Base-by-base conservation (phyloP, 768 basidiomycete genomes). In the Leucosporidium creatinivorum region DNA sequence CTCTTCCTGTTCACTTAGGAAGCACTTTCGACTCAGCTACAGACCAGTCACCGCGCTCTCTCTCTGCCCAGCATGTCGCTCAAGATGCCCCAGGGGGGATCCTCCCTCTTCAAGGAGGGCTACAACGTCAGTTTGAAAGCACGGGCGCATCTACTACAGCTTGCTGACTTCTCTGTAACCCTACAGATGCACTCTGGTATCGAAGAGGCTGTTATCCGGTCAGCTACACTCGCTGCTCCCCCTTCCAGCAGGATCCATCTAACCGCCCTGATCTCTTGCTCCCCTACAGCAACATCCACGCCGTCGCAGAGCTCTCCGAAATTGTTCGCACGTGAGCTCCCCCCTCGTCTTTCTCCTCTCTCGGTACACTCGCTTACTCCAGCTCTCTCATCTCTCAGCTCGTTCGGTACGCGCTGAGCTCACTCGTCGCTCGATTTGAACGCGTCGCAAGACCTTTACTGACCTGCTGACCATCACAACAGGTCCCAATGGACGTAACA, bases 171-270 rank as follows among this genome's bases (percentile, higher is more conserved):
- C 12, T 3, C 33, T 9, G n/a, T 13, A 21, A 26, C 1, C 12
- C 18, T 6, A 4, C 57, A 72, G 63, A 69, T 74, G 86, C 91
- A 76, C 80, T 91, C 48, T 85, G 94, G 94, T 1, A 82, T 99
- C 66, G 94, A 99, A 77, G 94, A 99, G 76, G 93, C 94, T n/a
- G 88, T 98, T 44, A 82, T 99, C 72, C 85, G 94, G 68, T 69
- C 0, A 50, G 63, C 36, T 4, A 57, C 54, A 23, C 39, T 52
- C 26, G 49, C 10, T 19, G 50, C 54, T 39, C 21, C 39, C 23
- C 8, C 55, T 18, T 15, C 31, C 39, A 44, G 39, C 39, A 44
- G 39, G 39, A 7, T 23, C n/a, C 21, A 18, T 33, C 33, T 33
- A 28, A 30, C 48, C 33, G 15, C n/a, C 19, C 36, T 61, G 23